These are phyloP conservation scores for Scutellaria galericulata DNA, from an alignment of 257 asterid genomes.

Conservation along the genomic window DNA sequence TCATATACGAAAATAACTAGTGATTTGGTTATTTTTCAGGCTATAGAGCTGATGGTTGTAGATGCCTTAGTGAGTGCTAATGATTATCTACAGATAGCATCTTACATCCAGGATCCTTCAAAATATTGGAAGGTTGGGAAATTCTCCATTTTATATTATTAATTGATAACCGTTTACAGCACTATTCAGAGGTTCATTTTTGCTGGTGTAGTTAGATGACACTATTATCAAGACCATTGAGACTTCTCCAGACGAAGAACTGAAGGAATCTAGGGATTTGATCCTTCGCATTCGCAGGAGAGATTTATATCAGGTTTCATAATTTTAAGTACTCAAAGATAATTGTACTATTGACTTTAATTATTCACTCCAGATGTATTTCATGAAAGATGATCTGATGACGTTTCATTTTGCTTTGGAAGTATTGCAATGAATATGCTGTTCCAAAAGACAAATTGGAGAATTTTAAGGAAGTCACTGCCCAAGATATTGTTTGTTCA, in stretches of 20 bases:
- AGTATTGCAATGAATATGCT: constrained; percentile 93
- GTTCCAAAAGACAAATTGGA: constrained; percentile 86
- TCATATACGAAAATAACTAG: constrained; percentile 6
- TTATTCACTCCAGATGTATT: constrained; percentile 4
- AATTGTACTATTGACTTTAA: neutral
- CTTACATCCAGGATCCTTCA: constrained; percentile 81
- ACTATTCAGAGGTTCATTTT: constrained; percentile 24
- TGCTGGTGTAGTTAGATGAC: constrained; percentile 76
- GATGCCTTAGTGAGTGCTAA: constrained; percentile 93
- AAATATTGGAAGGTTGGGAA: constrained; percentile 85
- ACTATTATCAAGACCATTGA: constrained; percentile 83
- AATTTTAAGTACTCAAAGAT: neutral
- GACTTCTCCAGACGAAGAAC: constrained; percentile 76
- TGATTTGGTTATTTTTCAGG: constrained; percentile 52
- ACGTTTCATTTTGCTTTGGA: constrained; percentile 43
- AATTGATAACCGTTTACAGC: constrained; percentile 26
- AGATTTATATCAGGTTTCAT: constrained; percentile 78
- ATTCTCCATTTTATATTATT: constrained; percentile 35
- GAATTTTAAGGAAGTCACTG: constrained; percentile 78
- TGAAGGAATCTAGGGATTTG: constrained; percentile 83
- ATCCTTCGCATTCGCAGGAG: constrained; percentile 86
- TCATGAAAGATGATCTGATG: constrained; percentile 15
- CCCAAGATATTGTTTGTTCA: constrained; percentile 87
- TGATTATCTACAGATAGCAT: constrained; percentile 67
- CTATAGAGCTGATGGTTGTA: constrained; percentile 85